Base-by-base conservation (phyloP, 306 rosid genomes). In the Quercus mongolica region DNA sequence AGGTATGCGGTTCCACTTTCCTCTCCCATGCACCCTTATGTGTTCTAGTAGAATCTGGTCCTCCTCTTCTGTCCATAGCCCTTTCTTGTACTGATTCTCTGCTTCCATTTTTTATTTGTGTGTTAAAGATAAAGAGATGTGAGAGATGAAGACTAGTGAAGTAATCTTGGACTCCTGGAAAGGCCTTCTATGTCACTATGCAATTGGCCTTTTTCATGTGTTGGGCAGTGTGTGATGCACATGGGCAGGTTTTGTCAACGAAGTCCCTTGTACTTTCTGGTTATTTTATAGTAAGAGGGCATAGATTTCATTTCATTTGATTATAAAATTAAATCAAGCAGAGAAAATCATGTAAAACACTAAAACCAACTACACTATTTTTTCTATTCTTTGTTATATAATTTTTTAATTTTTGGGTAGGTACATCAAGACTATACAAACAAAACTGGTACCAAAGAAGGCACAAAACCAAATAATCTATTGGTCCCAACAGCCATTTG, bases 41-140 rank as follows among this genome's bases (percentile, higher is more conserved):
- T 77, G 75, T 54, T 84, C 80, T 28, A 77, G 65, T 77, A 84
- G 79, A 77, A 76, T 73, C 79, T 44, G 57, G 76, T 84, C 87
- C 59, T 84, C 87, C 79, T 84, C 85, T 74, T 68, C 76, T 19
- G 84, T 77, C 87, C 87, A 84, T 18, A 80, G 77, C 62, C 85
- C 85, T 71, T 67, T 84, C 82, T 74, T 84, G 51, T 77, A 35
- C 85, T 61, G 74, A 4, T 67, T 33, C 55, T 38, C 56, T 7
- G 15, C 74, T 35, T 80, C 70, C 84, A 69, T 76, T 76, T 9
- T 67, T 35, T 15, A 23, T 6, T 9, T 21, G 4, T 38, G 7
- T 8, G 46, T 41, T 8, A 41, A 41, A 41, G 52, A n/a, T 4
- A 12, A 52, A 44, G 74, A 18, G 3, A 12, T 26, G 5, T 6